phyloP scores from a whole-genome alignment of 352 stramenopile species.

The Phytopythium chamaehyphon region DNA sequence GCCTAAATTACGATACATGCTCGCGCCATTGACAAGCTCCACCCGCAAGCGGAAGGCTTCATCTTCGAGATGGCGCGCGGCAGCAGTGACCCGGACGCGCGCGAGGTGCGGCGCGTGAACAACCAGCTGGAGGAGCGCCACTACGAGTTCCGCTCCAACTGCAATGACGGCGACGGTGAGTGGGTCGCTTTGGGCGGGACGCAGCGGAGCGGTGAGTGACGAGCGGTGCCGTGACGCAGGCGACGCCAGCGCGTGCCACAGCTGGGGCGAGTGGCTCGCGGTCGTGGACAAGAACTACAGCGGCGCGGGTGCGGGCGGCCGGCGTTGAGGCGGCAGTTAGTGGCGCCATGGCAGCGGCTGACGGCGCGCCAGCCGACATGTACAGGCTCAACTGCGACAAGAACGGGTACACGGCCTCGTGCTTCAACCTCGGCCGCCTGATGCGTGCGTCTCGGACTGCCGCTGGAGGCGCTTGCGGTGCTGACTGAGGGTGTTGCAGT shows the following conservation, averaged over 20 bases:
- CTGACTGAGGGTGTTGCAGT: slow-evolving; percentile 28
- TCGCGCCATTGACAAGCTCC: no score
- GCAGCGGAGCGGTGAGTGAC: not conserved
- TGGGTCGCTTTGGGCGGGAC: no score
- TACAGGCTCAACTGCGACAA: slow-evolving; percentile 84
- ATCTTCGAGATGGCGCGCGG: slow-evolving; percentile 25
- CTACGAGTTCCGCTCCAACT: slow-evolving; percentile 88
- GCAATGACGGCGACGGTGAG: slow-evolving; percentile 67
- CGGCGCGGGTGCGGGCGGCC: slow-evolving; percentile 39
- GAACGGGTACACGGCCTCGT: slow-evolving; percentile 77
- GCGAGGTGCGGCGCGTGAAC: slow-evolving; percentile 78
- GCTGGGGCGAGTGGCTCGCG: slow-evolving; percentile 82
- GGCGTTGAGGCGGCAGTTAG: not conserved
- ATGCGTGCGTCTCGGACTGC: slow-evolving; percentile 37
- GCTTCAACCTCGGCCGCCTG: slow-evolving; percentile 83
- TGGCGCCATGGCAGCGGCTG: slow-evolving; percentile 33
- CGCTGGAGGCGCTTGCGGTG: not conserved
- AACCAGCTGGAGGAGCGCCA: slow-evolving; percentile 81
- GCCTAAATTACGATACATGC: no score
- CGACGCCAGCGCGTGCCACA: slow-evolving; percentile 83
- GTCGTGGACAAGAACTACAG: slow-evolving; percentile 87
- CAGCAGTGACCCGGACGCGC: slow-evolving; percentile 39
- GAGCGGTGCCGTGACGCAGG: slow-evolving; percentile 15
- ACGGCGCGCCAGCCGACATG: slow-evolving; percentile 41
- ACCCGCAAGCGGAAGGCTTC: no score